These are phyloP conservation scores for Desmodesmus armatus DNA, from an alignment of 139 green algal genomes.

Conservation along the genomic window DNA sequence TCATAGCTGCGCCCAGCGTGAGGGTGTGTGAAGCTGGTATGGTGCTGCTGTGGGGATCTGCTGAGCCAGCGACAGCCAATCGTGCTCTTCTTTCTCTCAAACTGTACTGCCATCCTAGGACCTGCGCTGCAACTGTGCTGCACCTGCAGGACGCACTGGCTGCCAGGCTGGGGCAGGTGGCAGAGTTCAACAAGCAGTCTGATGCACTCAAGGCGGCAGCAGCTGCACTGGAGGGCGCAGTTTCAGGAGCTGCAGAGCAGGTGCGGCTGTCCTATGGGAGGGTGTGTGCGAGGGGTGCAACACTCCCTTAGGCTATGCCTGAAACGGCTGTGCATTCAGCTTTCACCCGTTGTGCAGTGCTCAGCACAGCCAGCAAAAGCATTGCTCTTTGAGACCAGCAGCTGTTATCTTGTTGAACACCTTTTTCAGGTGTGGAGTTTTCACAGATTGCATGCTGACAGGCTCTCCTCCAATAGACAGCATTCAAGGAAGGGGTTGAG, in stretches of 20 bases:
- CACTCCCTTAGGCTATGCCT: background rate
- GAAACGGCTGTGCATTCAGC: background rate
- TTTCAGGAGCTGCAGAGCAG: background rate
- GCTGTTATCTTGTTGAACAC: background rate
- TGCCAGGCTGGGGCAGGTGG: background rate
- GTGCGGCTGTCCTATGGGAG: background rate
- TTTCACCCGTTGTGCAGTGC: background rate
- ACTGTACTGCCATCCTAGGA: too few relatives aligned
- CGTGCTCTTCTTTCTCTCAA: background rate
- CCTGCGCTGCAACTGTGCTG: background rate
- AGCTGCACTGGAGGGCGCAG: background rate
- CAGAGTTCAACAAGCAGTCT: slow-evolving; percentile 18
- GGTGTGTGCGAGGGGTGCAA: background rate
- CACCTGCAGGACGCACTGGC: background rate
- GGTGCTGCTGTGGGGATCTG: too few relatives aligned
- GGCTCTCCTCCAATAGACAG: background rate
- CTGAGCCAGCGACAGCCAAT: background rate
- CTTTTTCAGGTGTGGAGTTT: background rate
- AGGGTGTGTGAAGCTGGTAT: too few relatives aligned
- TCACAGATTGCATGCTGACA: background rate
- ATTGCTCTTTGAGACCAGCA: too few relatives aligned
- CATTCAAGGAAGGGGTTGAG: background rate
- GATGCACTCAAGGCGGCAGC: background rate
- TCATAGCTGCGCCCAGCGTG: too few relatives aligned
- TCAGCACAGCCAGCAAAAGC: background rate